phyloP scores from a whole-genome alignment of 306 rosid species.

The Heteromeles arbutifolia region DNA sequence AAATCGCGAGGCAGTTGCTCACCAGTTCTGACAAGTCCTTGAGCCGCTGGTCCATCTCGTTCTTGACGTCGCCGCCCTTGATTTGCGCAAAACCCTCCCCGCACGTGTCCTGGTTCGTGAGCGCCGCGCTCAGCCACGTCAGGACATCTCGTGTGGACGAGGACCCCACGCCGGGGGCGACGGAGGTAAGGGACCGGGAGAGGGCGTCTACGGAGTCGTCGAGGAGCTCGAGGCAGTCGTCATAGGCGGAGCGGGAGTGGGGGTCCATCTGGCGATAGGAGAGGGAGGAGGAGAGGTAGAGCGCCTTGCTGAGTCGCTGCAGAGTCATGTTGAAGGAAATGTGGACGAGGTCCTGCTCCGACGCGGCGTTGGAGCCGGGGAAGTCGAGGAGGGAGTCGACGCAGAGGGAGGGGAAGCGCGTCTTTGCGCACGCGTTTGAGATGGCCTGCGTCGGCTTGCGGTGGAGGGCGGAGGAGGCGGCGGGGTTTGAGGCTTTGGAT shows the following conservation, averaged over 20 bases:
- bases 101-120: slow-evolving; percentile 89
- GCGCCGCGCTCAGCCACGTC: slow-evolving; percentile 87
- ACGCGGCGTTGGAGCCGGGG: slow-evolving; percentile 55
- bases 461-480: background rate
- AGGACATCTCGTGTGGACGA: slow-evolving; percentile 41
- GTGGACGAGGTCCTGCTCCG: slow-evolving; percentile 73
- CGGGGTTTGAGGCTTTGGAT: background rate
- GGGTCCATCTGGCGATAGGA: slow-evolving; percentile 36
- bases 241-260: slow-evolving; percentile 49
- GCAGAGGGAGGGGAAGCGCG: slow-evolving; percentile 57
- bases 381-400: slow-evolving; percentile 57
- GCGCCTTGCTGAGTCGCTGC: slow-evolving; percentile 55
- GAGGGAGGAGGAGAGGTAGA: slow-evolving; percentile 45
- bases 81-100: slow-evolving; percentile 48
- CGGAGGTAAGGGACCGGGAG: slow-evolving; percentile 39
- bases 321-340: slow-evolving; percentile 83
- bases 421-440: slow-evolving; percentile 59
- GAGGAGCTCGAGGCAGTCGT: slow-evolving; percentile 79
- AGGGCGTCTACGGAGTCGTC: slow-evolving; percentile 72
- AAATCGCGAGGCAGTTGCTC: slow-evolving; percentile 79
- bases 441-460: slow-evolving; percentile 66
- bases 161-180: background rate
- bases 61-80: slow-evolving; percentile 33
- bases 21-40: slow-evolving; percentile 61
- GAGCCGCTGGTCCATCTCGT: slow-evolving; percentile 36